Percentiles rank a stretch among this genome's conserved stretches.
Evolutionary conservation across 2,329 filamentous ascomycete genomes (phyloP).

Genomic region (Alternaria conjuncta): DNA sequence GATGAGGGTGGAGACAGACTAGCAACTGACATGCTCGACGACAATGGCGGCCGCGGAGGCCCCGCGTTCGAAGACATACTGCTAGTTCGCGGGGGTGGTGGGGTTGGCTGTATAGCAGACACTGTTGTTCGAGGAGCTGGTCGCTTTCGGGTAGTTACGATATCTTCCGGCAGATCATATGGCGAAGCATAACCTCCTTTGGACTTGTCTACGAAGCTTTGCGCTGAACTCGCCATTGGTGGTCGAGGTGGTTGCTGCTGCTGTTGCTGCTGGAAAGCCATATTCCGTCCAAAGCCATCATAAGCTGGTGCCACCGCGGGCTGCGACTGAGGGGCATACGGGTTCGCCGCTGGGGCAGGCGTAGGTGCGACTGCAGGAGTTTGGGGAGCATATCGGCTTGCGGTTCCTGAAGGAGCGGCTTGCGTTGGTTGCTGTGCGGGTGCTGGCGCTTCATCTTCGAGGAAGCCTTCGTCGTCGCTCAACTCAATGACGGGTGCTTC

Average conservation of each 20-base stretch:
- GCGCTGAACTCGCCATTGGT: constrained; percentile 59
- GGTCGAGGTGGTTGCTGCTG: constrained; percentile 50
- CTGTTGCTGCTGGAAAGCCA: constrained; percentile 39
- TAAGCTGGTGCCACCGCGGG: constrained; percentile 44
- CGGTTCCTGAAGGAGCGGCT: constrained; percentile 17
- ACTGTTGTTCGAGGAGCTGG: constrained; percentile 36
- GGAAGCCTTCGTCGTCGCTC: constrained; percentile 84
- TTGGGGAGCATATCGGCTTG: constrained; percentile 48
- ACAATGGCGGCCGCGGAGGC: constrained; percentile 28
- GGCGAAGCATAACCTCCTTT: constrained; percentile 94
- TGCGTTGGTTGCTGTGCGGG: constrained; percentile 17
- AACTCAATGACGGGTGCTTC: constrained; percentile 66
- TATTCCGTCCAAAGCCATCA: constrained; percentile 39
- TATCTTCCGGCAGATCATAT: constrained; percentile 91
- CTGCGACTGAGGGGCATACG: constrained; percentile 60
- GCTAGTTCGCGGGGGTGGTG: constrained; percentile 66
- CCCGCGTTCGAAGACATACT: constrained; percentile 56
- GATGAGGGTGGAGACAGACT: constrained; percentile 51
- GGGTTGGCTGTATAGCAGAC: constrained; percentile 49
- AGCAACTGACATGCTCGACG: constrained; percentile 41
- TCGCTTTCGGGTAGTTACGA: constrained; percentile 73
- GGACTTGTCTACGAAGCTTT: constrained; percentile 89
- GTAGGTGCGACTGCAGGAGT: constrained; percentile 28
- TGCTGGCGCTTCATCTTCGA: constrained; percentile 69
- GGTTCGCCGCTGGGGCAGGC: constrained; percentile 41